Evolutionary conservation across 2,329 filamentous ascomycete species (phyloP).

Genomic region (Cryphonectria radicalis): DNA sequence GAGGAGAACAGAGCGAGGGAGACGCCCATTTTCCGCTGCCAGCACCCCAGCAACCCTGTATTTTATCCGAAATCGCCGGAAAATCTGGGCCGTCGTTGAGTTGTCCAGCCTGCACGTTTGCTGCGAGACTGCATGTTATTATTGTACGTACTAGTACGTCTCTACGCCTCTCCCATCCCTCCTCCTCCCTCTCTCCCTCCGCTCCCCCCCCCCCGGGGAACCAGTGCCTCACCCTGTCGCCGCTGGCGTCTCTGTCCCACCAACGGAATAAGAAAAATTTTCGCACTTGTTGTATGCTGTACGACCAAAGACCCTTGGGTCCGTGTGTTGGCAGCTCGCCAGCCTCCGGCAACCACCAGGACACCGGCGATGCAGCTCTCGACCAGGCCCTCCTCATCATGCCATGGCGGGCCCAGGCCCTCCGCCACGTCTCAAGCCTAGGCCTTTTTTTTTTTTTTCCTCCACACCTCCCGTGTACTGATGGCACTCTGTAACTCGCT

Average conservation of each 20-base stretch:
- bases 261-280: not conserved
- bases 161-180: not conserved
- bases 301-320: not conserved
- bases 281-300: not conserved
- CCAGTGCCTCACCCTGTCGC: not conserved
- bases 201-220: not conserved
- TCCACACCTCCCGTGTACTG: not conserved
- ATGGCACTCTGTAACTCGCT: not conserved
- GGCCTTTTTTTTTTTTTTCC: not conserved
- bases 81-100: slow-evolving; percentile 3
- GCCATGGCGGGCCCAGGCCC: not conserved
- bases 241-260: not conserved
- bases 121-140: not conserved
- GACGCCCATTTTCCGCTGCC: not conserved
- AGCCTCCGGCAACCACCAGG: slow-evolving; percentile 1
- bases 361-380: not conserved
- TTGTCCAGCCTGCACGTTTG: not conserved
- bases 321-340: not conserved
- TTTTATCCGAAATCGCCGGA: slow-evolving; percentile 3
- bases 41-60: not conserved
- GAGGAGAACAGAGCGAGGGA: not conserved
- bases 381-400: not conserved
- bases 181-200: not conserved
- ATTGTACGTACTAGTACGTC: not conserved
- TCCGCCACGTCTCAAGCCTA: not conserved